Evolutionary conservation across 805 yeast species (phyloP).

Genomic region (Myxozyma nipponensis): DNA sequence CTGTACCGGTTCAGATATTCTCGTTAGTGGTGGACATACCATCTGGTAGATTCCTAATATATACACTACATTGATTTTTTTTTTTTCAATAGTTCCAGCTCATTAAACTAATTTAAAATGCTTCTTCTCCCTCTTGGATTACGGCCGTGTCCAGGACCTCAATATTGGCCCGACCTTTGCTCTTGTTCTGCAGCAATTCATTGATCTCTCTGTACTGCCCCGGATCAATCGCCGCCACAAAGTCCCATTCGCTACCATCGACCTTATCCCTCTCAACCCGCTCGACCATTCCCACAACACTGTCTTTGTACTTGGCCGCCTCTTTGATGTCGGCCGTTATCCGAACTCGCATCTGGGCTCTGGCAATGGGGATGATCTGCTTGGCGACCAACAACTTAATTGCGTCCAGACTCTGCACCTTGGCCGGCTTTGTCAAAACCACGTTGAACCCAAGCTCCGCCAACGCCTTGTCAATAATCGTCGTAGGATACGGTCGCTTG

Average conservation of each 20-base stretch:
- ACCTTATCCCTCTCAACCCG: constrained; percentile 45
- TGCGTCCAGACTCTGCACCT: constrained; percentile 87
- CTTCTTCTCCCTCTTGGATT: constrained; percentile 52
- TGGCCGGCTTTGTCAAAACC: constrained; percentile 68
- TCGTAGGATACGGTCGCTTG: constrained; percentile 87
- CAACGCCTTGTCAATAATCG: constrained; percentile 86
- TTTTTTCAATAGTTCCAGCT: background rate
- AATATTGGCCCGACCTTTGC: constrained; percentile 58
- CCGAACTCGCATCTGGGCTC: constrained; percentile 89
- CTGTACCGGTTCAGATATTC: constrained; percentile 62
- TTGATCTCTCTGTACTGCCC: constrained; percentile 70
- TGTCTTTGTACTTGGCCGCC: constrained; percentile 45
- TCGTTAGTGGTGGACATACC: constrained; percentile 61
- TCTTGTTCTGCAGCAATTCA: constrained; percentile 51
- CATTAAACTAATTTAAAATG: constrained; percentile 2
- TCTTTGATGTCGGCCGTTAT: constrained; percentile 52
- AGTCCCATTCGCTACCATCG: constrained; percentile 45
- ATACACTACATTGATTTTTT: background rate
- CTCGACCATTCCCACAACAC: constrained; percentile 43
- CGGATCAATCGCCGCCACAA: constrained; percentile 77
- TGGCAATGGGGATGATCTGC: constrained; percentile 86
- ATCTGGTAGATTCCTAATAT: constrained; percentile 14
- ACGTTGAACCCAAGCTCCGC: constrained; percentile 68
- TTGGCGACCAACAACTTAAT: constrained; percentile 69
- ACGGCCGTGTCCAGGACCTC: constrained; percentile 91